These are phyloP conservation scores for Monosporascus cannonballus DNA, from an alignment of 2,329 filamentous ascomycete species.

Conservation along the genomic window DNA sequence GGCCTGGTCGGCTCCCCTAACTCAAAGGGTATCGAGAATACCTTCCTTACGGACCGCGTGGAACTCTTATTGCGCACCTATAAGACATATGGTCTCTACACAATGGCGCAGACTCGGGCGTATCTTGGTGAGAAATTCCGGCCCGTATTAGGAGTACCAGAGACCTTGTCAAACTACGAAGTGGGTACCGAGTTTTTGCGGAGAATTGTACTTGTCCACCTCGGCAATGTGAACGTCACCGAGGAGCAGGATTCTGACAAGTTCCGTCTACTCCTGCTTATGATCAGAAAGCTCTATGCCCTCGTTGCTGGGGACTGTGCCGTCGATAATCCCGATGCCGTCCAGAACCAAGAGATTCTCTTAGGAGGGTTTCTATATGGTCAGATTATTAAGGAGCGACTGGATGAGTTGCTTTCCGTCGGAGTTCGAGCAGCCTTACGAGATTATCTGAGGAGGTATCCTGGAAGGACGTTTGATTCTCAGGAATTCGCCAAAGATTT, in stretches of 20 bases:
- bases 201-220: slow-evolving; percentile 83
- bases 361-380: slow-evolving; percentile 91
- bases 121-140: slow-evolving; percentile 90
- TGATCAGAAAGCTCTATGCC: slow-evolving; percentile 92
- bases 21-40: slow-evolving; percentile 75
- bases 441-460: slow-evolving; percentile 50
- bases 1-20: slow-evolving; percentile 74
- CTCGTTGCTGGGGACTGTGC: slow-evolving; percentile 89
- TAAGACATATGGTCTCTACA: slow-evolving; percentile 83
- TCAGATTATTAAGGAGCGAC: slow-evolving; percentile 88
- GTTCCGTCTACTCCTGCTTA: slow-evolving; percentile 88
- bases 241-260: slow-evolving; percentile 84
- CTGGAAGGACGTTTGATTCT: slow-evolving; percentile 68
- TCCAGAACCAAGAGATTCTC: slow-evolving; percentile 92
- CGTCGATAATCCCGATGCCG: slow-evolving; percentile 91
- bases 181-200: slow-evolving; percentile 87
- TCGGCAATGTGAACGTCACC: slow-evolving; percentile 80
- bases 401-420: slow-evolving; percentile 77
- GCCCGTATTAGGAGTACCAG: slow-evolving; percentile 75
- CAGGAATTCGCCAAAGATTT: slow-evolving; percentile 77
- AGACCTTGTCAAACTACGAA: slow-evolving; percentile 80
- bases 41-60: slow-evolving; percentile 90
- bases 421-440: slow-evolving; percentile 46
- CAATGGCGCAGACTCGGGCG: slow-evolving; percentile 71
- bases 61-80: slow-evolving; percentile 89